A percentile compares a stretch with the other conserved stretches of the same genome.
Evolutionary conservation across 176 grass and related monocot genomes (phyloP).

Genomic region (Musa troglodytarum): DNA sequence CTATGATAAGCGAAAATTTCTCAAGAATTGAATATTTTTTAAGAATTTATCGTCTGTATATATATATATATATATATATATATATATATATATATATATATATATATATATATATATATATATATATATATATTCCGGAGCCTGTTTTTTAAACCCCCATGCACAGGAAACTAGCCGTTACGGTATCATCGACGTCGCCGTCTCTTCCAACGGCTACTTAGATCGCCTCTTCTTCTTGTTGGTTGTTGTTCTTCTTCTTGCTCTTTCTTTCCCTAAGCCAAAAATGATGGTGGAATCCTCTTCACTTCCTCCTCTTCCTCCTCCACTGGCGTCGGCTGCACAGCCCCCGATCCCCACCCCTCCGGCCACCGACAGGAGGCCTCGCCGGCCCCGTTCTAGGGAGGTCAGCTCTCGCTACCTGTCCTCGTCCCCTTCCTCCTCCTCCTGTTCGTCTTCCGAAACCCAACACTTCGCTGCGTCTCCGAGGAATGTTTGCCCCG

Average conservation of each 20-base stretch:
- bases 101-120: too few relatives aligned
- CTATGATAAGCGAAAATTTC: too few relatives aligned
- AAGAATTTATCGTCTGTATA: too few relatives aligned
- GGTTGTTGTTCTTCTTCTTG: not conserved
- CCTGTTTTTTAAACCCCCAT: too few relatives aligned
- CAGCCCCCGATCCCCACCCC: slow-evolving; percentile 23
- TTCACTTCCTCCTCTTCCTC: slow-evolving; percentile 12
- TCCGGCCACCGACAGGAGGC: slow-evolving; percentile 19
- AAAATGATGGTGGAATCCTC: not conserved
- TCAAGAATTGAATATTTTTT: too few relatives aligned
- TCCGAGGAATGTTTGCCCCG: slow-evolving; percentile 2
- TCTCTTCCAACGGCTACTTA: too few relatives aligned
- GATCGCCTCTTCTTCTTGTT: not conserved
- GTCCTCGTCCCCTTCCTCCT: slow-evolving; percentile 23
- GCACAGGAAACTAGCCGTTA: not conserved
- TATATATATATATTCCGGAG: too few relatives aligned
- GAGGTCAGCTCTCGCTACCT: slow-evolving; percentile 88
- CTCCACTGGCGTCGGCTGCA: slow-evolving; percentile 21
- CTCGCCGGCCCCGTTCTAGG: slow-evolving; percentile 42
- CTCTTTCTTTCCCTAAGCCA: not conserved
- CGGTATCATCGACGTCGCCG: not conserved
- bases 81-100: too few relatives aligned
- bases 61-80: too few relatives aligned
- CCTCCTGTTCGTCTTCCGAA: slow-evolving; percentile 22
- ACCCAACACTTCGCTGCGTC: slow-evolving; percentile 26